Evolutionary conservation across 768 basidiomycete genomes (phyloP), one percentile per base, ranked within the genome.

Genomic region (Boletus sensibilis): DNA sequence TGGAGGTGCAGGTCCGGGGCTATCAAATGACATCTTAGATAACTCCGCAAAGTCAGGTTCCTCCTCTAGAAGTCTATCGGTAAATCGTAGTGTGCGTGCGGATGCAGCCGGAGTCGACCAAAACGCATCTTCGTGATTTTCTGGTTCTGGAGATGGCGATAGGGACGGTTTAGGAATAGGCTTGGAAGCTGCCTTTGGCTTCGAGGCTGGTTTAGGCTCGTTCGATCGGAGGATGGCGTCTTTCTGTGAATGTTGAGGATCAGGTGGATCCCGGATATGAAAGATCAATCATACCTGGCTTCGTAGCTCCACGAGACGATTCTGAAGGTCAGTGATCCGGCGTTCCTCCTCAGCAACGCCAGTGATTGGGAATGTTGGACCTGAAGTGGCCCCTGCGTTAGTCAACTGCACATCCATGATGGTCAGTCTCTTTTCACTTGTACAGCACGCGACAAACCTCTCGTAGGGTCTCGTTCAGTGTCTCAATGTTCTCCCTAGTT

Each of bases 31-130:
- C 53, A 75, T 75, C 46, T 57, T 57, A 18, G 81, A 78, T 16
- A 81, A 61, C 59, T 84, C 78, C 0, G 72, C 79, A 31, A 87
- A 71, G 62, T 88, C 83, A 3, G 83, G 78, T 20, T 82, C 73
- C 60, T 90, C 88, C 59, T 88, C 81, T 66, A 84, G 73, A 14
- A 84, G 75, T 56, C 83, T 84, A 39, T 85, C 82, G 1, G 79
- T 79, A 59, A 90, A 88, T 50, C 79, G 82, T 14, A 90, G 74
- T 0, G 82, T 82, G 38, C 85, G 84, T 14, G 78, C 80, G 4
- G 71, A 64, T 3, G 78, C 78, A 35, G 70, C 74, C 8, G 86
- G 84, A 1, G 86, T 85, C 31, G 77, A 79, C 85, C 86, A 88
- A 64, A 87, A 85, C 40, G 75, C 76, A 37, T 83, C 79, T 65